phyloP scores from a whole-genome alignment of 148 eudicot species.

The Rhododendron kiyosumense region DNA sequence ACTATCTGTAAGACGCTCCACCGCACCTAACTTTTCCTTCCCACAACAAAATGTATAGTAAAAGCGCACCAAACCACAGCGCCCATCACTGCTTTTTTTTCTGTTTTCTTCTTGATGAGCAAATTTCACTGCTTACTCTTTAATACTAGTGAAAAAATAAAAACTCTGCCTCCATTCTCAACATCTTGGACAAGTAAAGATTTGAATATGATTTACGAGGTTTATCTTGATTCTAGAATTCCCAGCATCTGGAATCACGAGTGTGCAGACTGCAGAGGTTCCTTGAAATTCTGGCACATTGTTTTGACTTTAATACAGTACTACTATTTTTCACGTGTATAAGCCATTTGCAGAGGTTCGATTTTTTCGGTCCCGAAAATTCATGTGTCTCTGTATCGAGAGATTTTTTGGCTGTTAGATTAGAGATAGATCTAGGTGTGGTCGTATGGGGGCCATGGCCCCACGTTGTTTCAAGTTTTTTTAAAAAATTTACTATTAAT shows the following conservation, averaged over 20 bases:
- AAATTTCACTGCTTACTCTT: background rate
- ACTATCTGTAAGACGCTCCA: too few relatives aligned
- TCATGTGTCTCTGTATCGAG: fast-evolving
- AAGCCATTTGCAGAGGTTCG: background rate
- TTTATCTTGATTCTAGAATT: background rate
- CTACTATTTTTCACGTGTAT: background rate
- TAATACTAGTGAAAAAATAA: background rate
- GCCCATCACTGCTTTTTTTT: background rate
- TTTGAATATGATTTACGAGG: background rate
- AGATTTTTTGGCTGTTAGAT: too few relatives aligned
- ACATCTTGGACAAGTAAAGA: background rate
- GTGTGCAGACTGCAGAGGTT: background rate
- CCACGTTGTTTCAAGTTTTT: too few relatives aligned
- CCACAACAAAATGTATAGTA: too few relatives aligned
- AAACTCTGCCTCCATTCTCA: background rate
- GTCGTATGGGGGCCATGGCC: too few relatives aligned
- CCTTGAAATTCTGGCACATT: background rate
- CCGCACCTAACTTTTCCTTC: too few relatives aligned
- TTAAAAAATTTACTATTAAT: too few relatives aligned
- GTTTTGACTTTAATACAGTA: background rate
- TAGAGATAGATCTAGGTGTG: too few relatives aligned
- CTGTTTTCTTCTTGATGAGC: background rate
- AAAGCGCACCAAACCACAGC: background rate
- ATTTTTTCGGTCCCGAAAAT: too few relatives aligned
- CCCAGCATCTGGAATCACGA: background rate